phyloP scores from a whole-genome alignment of 441 rosid species.

The Hura crepitans region DNA sequence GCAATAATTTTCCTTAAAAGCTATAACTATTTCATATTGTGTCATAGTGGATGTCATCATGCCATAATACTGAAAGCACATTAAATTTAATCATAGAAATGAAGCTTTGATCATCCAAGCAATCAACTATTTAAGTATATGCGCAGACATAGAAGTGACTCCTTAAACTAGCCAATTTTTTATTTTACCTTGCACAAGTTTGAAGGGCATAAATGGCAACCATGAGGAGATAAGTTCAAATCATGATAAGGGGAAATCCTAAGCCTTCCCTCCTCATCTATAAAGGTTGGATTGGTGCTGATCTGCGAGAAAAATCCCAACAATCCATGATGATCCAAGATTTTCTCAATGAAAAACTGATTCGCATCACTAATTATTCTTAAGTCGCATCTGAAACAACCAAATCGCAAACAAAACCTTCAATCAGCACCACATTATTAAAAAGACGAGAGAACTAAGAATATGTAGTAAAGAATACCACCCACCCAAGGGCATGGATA shows the following conservation, averaged over 20 bases:
- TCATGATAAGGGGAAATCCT: conserved; percentile 57
- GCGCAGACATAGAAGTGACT: not conserved
- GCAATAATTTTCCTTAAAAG: too few relatives aligned
- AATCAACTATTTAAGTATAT: not conserved
- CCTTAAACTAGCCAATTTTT: not conserved
- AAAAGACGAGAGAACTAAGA: not conserved
- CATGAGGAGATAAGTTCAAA: conserved; percentile 43
- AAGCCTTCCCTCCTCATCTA: conserved; percentile 53
- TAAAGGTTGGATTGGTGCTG: conserved; percentile 50
- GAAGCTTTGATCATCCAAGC: not conserved
- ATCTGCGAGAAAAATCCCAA: conserved; percentile 64
- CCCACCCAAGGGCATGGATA: conserved; percentile 63
- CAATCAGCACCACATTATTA: conserved; percentile 7
- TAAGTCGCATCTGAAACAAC: conserved; percentile 59
- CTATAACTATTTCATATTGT: too few relatives aligned
- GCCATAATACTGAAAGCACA: not conserved
- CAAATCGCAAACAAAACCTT: conserved; percentile 16
- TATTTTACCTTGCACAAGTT: conserved; percentile 79
- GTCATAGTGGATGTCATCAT: not conserved
- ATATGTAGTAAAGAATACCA: conserved; percentile 15
- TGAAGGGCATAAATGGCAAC: conserved; percentile 59
- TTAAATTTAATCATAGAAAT: not conserved
- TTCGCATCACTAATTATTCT: conserved; percentile 84
- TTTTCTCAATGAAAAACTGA: conserved; percentile 69
- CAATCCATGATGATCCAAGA: conserved; percentile 57